Evolutionary conservation across 805 yeast species (phyloP), one percentile per base, ranked within the genome.

Genomic region (Metschnikowia cerradonensis): DNA sequence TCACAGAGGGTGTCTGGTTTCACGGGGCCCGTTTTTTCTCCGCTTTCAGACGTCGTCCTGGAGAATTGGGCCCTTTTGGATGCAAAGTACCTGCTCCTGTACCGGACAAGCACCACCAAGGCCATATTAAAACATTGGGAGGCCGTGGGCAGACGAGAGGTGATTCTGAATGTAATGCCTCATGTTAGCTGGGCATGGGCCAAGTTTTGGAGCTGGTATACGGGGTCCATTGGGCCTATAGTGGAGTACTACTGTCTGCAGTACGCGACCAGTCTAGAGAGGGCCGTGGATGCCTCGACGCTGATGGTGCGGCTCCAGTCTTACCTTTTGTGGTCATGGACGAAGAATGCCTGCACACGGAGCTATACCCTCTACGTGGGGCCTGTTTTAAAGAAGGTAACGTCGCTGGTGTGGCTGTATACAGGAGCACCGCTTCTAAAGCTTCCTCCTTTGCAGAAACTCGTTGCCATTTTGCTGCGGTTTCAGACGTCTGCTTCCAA

Each of bases 241-340:
- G 52, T 49, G n/a, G 48, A 45, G 32, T 54, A 51, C 49, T 53
- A 54, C 35, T 35, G 50, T 15, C 50, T 41, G 31, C 41, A 47
- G 36, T 55, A 52, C 46, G 49, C 51, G 41, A 41, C 44, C 48
- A 13, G 40, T 15, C 23, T 52, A 50, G 56, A 47, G 31, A 36
- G 50, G 20, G 33, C 45, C 1, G 54, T 49, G 7, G 58, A 54
- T 42, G 23, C 51, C 7, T 17, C 41, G 3, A 19, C 31, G 26
- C 41, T 32, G 4, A 14, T 33, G 7, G 46, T 37, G 13, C 49
- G 46, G 31, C 37, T 23, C 34, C 11, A 38, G 15, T 13, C 51
- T 13, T 51, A 39, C 44, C 45, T 33, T 11, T 40, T 48, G 8
- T 47, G 37, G 36, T 32, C 38, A 15, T 35, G 34, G 37, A 45